phyloP scores from a whole-genome alignment of 495 filamentous ascomycete genomes.

The Schizothecium vesticola region DNA sequence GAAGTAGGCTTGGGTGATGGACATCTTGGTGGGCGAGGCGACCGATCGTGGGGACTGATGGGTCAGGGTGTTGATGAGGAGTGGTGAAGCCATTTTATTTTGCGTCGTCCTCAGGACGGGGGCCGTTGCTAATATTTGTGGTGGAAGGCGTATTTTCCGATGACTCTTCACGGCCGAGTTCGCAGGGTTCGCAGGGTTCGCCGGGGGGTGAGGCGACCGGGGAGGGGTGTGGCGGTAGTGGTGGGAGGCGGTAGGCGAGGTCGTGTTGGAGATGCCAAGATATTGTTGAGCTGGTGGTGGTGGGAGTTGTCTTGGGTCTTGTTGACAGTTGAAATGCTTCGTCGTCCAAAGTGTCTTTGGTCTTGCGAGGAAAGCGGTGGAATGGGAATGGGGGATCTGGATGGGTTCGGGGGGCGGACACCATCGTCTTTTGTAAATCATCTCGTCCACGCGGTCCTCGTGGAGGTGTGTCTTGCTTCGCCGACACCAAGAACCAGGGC shows the following conservation, averaged over 20 bases:
- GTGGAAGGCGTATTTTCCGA: constrained; percentile 21
- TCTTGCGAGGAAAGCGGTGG: background rate
- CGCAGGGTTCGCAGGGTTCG: constrained; percentile 16
- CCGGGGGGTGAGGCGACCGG: constrained; percentile 29
- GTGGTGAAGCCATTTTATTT: constrained; percentile 25
- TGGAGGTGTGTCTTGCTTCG: constrained; percentile 2
- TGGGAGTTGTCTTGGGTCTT: background rate
- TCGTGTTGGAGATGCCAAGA: background rate
- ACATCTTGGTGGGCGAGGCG: constrained; percentile 62
- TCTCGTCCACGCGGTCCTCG: constrained; percentile 3
- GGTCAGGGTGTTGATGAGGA: constrained; percentile 19
- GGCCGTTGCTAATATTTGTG: constrained; percentile 21
- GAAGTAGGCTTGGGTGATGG: constrained; percentile 94
- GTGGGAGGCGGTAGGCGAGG: background rate
- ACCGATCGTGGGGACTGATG: constrained; percentile 28
- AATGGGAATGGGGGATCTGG: background rate
- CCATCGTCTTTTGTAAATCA: constrained; percentile 4
- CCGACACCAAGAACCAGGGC: background rate
- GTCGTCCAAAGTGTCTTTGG: background rate
- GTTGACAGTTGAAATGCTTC: background rate
- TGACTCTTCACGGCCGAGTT: constrained; percentile 31
- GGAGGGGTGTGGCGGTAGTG: constrained; percentile 1
- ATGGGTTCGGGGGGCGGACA: background rate
- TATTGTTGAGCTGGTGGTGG: background rate
- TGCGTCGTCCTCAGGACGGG: constrained; percentile 12